A percentile compares a stretch with the other conserved stretches of the same genome.
Evolutionary conservation across 2,329 filamentous ascomycete species (phyloP).

Genomic region (Tolypocladium guangdongense): DNA sequence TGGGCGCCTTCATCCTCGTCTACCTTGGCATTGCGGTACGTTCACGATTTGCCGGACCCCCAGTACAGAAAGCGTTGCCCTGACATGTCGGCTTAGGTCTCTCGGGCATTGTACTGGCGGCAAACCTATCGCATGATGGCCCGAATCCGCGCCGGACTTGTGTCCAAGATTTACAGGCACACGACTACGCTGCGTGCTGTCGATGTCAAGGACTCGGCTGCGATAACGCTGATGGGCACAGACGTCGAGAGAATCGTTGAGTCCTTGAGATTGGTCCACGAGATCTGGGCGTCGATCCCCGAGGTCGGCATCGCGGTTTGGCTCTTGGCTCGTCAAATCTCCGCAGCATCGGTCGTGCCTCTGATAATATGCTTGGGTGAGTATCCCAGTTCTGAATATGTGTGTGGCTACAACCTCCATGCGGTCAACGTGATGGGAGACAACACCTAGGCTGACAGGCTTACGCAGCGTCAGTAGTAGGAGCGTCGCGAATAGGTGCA

Average conservation of each 20-base stretch:
- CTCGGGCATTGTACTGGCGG: slow-evolving; percentile 1
- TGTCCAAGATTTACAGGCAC: background rate
- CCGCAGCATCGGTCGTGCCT: background rate
- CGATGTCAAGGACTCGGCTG: background rate
- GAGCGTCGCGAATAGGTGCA: background rate
- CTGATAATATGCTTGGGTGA: background rate
- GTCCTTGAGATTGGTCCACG: background rate
- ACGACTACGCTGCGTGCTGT: background rate
- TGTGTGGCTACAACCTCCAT: background rate
- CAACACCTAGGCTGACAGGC: background rate
- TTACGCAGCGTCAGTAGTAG: background rate
- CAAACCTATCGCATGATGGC: background rate
- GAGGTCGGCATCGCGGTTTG: background rate
- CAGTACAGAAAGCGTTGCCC: too few relatives aligned
- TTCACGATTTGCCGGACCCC: background rate
- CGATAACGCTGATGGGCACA: background rate
- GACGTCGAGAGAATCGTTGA: background rate
- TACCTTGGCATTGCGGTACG: background rate
- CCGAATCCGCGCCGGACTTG: background rate
- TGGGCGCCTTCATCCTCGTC: slow-evolving; percentile 1
- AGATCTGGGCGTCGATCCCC: background rate
- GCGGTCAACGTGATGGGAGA: background rate
- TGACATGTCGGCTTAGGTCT: background rate
- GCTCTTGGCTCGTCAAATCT: slow-evolving; percentile 1
- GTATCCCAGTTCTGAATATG: background rate